These are phyloP conservation scores for Fremontodendron californicum DNA, from an alignment of 345 rosid species.

Conservation along the genomic window DNA sequence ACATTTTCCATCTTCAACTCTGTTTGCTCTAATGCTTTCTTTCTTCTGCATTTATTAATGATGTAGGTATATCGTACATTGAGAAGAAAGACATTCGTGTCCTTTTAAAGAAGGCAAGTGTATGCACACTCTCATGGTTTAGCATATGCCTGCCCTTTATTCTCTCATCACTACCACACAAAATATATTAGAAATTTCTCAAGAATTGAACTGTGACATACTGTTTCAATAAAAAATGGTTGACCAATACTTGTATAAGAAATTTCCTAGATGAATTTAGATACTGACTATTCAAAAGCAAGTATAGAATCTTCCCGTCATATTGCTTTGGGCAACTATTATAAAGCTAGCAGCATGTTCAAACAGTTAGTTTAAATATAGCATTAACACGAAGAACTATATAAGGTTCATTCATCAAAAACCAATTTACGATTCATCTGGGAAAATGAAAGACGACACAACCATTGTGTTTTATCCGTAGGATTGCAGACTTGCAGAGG, in stretches of 20 bases:
- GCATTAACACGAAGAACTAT: background rate
- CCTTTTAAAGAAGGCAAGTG: slow-evolving; percentile 73
- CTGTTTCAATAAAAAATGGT: background rate
- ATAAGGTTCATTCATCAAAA: background rate
- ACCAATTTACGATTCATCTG: background rate
- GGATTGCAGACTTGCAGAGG: background rate
- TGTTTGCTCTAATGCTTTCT: slow-evolving; percentile 8
- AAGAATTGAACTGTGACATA: background rate
- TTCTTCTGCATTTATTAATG: slow-evolving; percentile 1
- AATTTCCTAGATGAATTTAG: background rate
- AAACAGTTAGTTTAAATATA: background rate
- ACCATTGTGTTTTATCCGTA: background rate
- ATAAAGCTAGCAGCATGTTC: background rate
- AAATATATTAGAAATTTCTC: background rate
- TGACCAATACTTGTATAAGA: background rate
- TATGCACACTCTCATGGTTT: slow-evolving; percentile 11
- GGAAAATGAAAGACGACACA: background rate
- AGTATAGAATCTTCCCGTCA: background rate
- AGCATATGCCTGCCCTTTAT: no score
- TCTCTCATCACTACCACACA: background rate
- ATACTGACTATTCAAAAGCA: background rate
- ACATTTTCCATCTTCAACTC: slow-evolving; percentile 1
- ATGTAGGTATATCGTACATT: slow-evolving; percentile 68
- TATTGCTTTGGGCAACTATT: background rate
- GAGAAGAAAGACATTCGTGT: slow-evolving; percentile 91